A percentile compares a stretch with the other conserved stretches of the same genome.
Conservation (phyloP, 176 grass and related monocot species). For the Carex scoparia region DNA sequence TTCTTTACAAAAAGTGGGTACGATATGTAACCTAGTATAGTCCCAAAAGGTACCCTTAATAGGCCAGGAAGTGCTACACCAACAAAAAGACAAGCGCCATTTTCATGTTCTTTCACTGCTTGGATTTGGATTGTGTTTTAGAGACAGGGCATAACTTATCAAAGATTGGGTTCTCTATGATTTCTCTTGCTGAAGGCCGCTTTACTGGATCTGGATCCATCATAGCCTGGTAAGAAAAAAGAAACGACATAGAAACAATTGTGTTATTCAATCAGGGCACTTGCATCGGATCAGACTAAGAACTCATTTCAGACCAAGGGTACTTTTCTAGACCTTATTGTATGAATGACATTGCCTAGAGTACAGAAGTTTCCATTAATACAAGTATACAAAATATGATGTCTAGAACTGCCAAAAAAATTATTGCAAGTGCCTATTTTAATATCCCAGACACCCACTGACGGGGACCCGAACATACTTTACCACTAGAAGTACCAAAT, state of each 20-base stretch:
- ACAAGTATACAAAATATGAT: background rate
- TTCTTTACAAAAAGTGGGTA: slow-evolving; percentile 2
- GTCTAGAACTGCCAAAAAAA: background rate
- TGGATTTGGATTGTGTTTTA: slow-evolving; percentile 27
- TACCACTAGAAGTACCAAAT: background rate
- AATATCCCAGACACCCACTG: background rate
- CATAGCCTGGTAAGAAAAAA: slow-evolving; percentile 56
- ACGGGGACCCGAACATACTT: background rate
- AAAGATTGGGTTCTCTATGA: slow-evolving; percentile 50
- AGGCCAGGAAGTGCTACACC: background rate
- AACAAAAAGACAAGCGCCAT: background rate
- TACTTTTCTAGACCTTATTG: background rate
- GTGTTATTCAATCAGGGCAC: background rate
- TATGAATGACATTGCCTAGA: background rate
- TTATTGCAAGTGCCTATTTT: background rate
- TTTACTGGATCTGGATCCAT: slow-evolving; percentile 85
- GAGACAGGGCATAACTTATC: slow-evolving; percentile 43
- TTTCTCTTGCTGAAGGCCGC: slow-evolving; percentile 76
- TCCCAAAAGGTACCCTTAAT: background rate
- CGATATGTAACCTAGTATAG: background rate
- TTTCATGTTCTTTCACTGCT: background rate
- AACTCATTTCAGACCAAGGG: background rate
- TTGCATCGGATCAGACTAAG: background rate
- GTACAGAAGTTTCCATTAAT: background rate
- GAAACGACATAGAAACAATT: background rate